Conservation (phyloP, 306 rosid species). For the Vachellia collinsii region DNA sequence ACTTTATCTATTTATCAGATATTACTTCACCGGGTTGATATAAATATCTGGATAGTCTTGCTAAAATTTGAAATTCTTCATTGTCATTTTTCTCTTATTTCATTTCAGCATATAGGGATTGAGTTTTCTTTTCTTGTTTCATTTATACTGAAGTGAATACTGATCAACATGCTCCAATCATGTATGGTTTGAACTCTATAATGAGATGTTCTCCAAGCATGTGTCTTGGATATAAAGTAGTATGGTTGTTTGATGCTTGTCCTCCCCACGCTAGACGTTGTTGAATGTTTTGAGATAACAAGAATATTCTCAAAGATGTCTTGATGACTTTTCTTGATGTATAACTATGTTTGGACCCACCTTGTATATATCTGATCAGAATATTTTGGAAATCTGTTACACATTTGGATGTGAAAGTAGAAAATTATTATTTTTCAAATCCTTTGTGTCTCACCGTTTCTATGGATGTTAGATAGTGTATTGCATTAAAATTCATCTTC, state of each 20-base stretch:
- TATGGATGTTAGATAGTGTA: slow-evolving; percentile 9
- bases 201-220: neutral
- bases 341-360: neutral
- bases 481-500: slow-evolving; percentile 14
- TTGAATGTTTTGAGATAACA: neutral
- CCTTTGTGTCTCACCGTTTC: slow-evolving; percentile 7
- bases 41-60: neutral
- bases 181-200: neutral
- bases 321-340: neutral
- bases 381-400: slow-evolving; percentile 1
- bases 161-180: neutral
- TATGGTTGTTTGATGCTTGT: neutral
- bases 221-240: neutral
- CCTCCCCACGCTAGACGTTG: neutral
- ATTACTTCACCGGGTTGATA: slow-evolving; percentile 19
- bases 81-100: slow-evolving; percentile 17
- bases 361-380: slow-evolving; percentile 3
- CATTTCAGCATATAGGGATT: slow-evolving; percentile 2
- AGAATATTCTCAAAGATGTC: neutral
- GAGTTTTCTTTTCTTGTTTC: no score
- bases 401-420: neutral
- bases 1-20: neutral
- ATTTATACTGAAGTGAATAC: neutral
- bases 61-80: slow-evolving; percentile 7
- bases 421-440: neutral